Evolutionary conservation across 208 protist genomes (phyloP), one percentile per base, ranked within the genome.

Genomic region (Leptomonas pyrrhocoris): DNA sequence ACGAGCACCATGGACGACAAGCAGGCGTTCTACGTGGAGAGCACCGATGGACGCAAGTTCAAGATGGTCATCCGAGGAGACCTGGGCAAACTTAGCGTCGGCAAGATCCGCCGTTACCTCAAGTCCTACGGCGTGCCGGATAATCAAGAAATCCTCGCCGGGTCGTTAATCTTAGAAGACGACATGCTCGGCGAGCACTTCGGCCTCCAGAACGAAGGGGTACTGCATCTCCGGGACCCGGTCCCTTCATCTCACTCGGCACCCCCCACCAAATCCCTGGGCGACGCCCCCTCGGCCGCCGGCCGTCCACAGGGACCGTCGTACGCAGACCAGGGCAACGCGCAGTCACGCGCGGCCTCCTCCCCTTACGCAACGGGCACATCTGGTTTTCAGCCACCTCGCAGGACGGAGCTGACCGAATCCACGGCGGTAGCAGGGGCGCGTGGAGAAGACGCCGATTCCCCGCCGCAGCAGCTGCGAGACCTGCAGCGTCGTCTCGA

Each of bases 11-110:
- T 73, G 66, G 83, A 87, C 16, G 85, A 89, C 21, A 89, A 88
- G 63, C 77, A 88, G 63, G 61, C 65, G 18, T 94, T 94, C 48
- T 92, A 87, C 70, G 90, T 95, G 30, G 74, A 88, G 66, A 73
- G 80, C 43, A 64, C 54, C 2, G 90, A 95, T 80, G 87, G 90
- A 2, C 80, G 86, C n/a, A 89, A 83, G 60, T 93, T 92, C 70
- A 93, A 93, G 68, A 92, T 95, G 84, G 90, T 95, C 49, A 93
- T 95, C 46, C 77, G 83, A 45, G 90, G 90, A 19, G 84, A 90
- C 57, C 77, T 94, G 34, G 80, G 80, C 30, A 83, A 83, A 67
- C 73, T 95, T 42, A 88, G 71, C 31, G 90, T 95, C 15, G 83
- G 77, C 34, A 95, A 93, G 57, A 85, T 95, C 38, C 77, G 84